Evolutionary conservation across 1,139 yeast genomes (phyloP), one percentile per base, ranked within the genome.

Genomic region (Debaryomyces psychrophilus): DNA sequence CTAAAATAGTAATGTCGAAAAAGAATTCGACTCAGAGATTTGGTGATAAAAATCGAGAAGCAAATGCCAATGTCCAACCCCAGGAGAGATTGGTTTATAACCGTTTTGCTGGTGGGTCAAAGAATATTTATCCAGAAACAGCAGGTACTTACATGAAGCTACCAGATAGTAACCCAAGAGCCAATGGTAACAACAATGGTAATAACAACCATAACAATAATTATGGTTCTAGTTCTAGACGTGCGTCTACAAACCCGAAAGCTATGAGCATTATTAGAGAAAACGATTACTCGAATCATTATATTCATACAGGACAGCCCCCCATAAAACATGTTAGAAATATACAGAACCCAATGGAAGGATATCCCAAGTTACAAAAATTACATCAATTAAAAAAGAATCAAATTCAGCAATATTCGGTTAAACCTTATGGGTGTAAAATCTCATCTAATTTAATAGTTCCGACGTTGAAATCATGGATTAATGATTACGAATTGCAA

Each of bases 341-440:
- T 62, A 71, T 81, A 2, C 68, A 69, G 26, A 78, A 81, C 48
- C 85, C 92, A 1, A 79, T 85, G 2, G 85, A 81, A 48, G 97
- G 97, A 1, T 92, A 92, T 57, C 97, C 97, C 2, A 87, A 87
- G 60, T 71, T 90, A 20, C 87, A 84, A 54, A 76, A 73, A 55
- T 68, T 92, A 44, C 82, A 87, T 53, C 74, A 77, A 37, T 69
- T 89, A 54, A 90, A 90, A 58, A 68, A 68, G 60, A 51, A 84
- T 73, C 74, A 77, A 49, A 58, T 68, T 11, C 47, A 44, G 2
- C 65, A 71, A 15, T 78, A 82, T 59, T 77, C 89, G 0, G 71
- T 81, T 3, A 76, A 70, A 31, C 88, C 95, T 0, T 86, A 75
- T 58, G 96, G 96, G 1, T 76, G 78, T 7, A 69, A 85, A 40